Conservation (phyloP, 345 rosid genomes). For the Gossypium longicalyx region DNA sequence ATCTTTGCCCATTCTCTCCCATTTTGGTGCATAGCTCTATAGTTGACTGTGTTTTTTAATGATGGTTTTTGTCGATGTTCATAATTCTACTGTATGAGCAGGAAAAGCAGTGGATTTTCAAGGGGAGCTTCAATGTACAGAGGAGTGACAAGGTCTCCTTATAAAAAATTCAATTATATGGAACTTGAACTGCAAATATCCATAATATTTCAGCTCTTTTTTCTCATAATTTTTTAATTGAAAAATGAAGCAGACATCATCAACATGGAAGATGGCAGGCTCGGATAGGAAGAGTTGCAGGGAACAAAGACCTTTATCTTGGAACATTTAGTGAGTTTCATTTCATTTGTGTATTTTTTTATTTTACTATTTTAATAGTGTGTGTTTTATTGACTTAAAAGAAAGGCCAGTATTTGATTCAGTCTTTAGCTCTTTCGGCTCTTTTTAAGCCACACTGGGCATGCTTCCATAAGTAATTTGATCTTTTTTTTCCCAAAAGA, state of each 20-base stretch:
- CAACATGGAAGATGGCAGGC: slow-evolving; percentile 99
- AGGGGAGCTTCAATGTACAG: slow-evolving; percentile 98
- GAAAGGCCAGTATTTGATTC: background rate
- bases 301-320: slow-evolving; percentile 96
- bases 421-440: slow-evolving; percentile 5
- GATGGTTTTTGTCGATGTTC: background rate
- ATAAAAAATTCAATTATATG: background rate
- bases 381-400: slow-evolving; percentile 11
- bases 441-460: background rate
- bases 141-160: slow-evolving; percentile 87
- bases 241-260: slow-evolving; percentile 36
- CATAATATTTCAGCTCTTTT: background rate
- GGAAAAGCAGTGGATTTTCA: slow-evolving; percentile 98
- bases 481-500: background rate
- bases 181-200: background rate
- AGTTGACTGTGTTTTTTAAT: background rate
- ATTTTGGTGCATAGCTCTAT: background rate
- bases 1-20: background rate
- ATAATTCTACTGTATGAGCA: slow-evolving; percentile 22
- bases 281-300: slow-evolving; percentile 95
- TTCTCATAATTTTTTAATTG: background rate
- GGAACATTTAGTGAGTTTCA: slow-evolving; percentile 77
- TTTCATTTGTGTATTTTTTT: background rate
- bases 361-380: background rate
- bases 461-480: background rate